These are phyloP conservation scores for Taiozyma sp. DNA, from an alignment of 1,139 yeast species.

Conservation along the genomic window DNA sequence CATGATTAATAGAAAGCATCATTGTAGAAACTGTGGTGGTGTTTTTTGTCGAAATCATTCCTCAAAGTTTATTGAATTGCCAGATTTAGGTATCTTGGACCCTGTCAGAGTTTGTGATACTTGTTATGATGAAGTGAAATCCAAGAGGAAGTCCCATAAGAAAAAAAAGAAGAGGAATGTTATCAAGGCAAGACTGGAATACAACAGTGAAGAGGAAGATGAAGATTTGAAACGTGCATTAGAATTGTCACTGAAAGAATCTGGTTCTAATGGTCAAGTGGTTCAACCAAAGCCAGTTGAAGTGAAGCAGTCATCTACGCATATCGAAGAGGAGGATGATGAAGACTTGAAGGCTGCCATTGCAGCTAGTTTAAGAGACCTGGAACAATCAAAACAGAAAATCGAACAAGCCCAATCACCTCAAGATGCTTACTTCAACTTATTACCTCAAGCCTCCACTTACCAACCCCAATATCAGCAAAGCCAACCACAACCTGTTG, in stretches of 20 bases:
- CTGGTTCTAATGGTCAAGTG: constrained; percentile 27
- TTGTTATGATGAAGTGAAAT: constrained; percentile 58
- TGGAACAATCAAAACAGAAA: constrained; percentile 39
- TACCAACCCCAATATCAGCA: constrained; percentile 15
- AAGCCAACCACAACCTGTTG: constrained; percentile 8
- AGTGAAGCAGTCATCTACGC: not conserved
- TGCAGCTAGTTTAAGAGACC: constrained; percentile 83
- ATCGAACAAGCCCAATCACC: constrained; percentile 14
- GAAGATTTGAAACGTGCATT: constrained; percentile 78
- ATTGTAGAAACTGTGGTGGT: constrained; percentile 96
- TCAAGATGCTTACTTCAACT: constrained; percentile 17
- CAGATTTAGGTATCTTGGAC: constrained; percentile 80
- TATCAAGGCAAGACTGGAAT: constrained; percentile 22
- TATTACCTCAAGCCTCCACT: constrained; percentile 18
- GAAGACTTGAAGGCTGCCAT: constrained; percentile 92
- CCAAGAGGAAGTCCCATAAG: constrained; percentile 28
- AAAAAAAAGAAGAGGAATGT: constrained; percentile 25
- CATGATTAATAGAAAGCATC: constrained; percentile 87
- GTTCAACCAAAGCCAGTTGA: constrained; percentile 11
- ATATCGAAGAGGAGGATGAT: constrained; percentile 61
- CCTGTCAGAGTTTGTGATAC: constrained; percentile 94
- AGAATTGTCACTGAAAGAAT: constrained; percentile 68
- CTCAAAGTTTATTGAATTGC: constrained; percentile 61
- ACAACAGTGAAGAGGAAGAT: constrained; percentile 46
- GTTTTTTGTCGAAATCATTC: constrained; percentile 87